Base-by-base conservation (phyloP, 176 grass and related monocot species). In the Carex scoparia region DNA sequence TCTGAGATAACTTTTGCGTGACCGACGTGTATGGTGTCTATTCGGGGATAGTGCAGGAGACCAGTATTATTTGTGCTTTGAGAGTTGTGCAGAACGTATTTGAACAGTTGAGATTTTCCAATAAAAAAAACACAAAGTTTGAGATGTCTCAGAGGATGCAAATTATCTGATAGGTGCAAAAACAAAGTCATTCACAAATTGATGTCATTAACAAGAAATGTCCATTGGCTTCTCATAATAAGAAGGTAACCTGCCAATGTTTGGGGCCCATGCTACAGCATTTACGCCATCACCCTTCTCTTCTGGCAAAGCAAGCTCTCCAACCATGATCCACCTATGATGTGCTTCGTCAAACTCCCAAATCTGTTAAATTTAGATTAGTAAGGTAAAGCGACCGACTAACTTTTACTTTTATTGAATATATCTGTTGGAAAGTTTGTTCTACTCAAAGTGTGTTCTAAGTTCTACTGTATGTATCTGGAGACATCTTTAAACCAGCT, bases 221-320 rank as follows among this genome's bases (percentile, higher is more conserved):
- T 5, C 27, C 10, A 48, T 72, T 46, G 53, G 11, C 42, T 18
- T 69, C 48, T 51, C 48, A 51, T 51, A 51, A 51, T 51, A 59
- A 42, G 10, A 81, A 15, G 57, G 9, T 48, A 90, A 97, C 96
- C 93, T 95, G 88, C 93, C 93, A 76, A 94, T 95, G 62, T 94
- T 98, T 77, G 96, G 93, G 75, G 96, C 96, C 96, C 96, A 98
- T 51, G 91, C 93, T 87, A 95, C 80, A 88, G 89, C 84, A 92
- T 91, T 86, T 62, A 98, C 90, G 49, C 33, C 81, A 80, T 92
- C 93, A 23, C 89, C 90, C 82, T 90, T 87, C 64, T 94, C 90
- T 53, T 90, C 90, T 10, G 81, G 84, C 80, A 90, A 94, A 87
- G 87, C 84, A 12, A 99, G 89, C 74, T 99, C 96, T 82, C 89